These are phyloP conservation scores for Psilocybe azurescens DNA, from an alignment of 768 basidiomycete species.

Conservation along the genomic window DNA sequence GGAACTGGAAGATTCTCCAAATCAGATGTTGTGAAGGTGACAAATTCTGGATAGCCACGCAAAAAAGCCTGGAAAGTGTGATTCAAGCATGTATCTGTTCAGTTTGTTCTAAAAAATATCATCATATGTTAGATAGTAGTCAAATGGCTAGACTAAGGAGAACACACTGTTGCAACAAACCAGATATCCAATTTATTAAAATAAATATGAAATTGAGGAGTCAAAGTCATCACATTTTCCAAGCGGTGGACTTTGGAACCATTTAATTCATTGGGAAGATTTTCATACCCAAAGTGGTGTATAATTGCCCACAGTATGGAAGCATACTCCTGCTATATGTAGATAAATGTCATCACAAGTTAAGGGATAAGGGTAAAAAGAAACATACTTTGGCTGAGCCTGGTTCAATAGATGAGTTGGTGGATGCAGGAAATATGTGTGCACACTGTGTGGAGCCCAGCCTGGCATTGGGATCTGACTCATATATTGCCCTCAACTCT, in stretches of 20 bases:
- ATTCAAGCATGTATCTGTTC: conserved; percentile 27
- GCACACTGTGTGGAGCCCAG: conserved; percentile 22
- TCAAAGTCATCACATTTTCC: conserved; percentile 37
- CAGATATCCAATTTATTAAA: conserved; percentile 37
- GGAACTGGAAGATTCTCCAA: conserved; percentile 33
- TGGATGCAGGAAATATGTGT: conserved; percentile 35
- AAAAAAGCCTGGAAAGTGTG: conserved; percentile 6
- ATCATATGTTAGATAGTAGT: background rate
- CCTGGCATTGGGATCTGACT: background rate
- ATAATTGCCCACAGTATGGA: conserved; percentile 30
- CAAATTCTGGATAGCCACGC: conserved; percentile 17
- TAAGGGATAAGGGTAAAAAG: conserved; percentile 2
- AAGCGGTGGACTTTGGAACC: conserved; percentile 27
- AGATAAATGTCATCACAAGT: conserved; percentile 7
- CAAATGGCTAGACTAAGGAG: conserved; percentile 6
- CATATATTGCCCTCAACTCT: conserved; percentile 19
- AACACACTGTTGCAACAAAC: conserved; percentile 25
- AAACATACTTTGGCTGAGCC: conserved; percentile 24
- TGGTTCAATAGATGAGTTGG: conserved; percentile 20
- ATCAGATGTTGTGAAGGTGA: conserved; percentile 14
- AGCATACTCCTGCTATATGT: conserved; percentile 27
- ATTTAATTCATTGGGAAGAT: conserved; percentile 18
- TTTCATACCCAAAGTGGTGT: conserved; percentile 29
- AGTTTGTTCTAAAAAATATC: conserved; percentile 13
- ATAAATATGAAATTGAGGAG: conserved; percentile 13